Conservation (phyloP, 2,329 filamentous ascomycete species). For the Fonsecaea pugnacius region DNA sequence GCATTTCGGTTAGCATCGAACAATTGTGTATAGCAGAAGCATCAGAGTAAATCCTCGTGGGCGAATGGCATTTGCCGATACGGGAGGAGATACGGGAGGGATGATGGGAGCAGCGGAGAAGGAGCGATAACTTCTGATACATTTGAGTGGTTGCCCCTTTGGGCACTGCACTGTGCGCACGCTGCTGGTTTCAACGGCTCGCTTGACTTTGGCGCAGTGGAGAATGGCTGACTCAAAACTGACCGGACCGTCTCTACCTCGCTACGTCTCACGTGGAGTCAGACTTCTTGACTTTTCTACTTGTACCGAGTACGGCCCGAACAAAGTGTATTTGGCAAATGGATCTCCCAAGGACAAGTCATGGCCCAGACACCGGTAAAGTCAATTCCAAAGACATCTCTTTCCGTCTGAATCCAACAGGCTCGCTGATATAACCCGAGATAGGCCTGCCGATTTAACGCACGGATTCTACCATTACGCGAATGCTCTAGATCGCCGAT, state of each 20-base stretch:
- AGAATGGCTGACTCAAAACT: background rate
- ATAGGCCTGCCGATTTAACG: background rate
- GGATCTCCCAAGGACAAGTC: background rate
- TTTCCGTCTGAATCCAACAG: background rate
- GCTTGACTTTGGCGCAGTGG: background rate
- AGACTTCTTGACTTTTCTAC: background rate
- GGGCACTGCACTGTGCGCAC: background rate
- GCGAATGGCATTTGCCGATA: too few species aligned
- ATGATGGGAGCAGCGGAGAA: too few species aligned
- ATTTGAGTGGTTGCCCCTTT: background rate
- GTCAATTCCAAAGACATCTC: background rate
- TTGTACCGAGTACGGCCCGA: background rate
- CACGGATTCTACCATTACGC: background rate
- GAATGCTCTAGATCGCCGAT: background rate
- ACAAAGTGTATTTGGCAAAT: background rate
- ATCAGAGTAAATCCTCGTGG: too few species aligned
- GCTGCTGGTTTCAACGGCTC: background rate
- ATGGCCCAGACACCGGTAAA: background rate
- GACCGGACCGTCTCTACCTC: background rate
- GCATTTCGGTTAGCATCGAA: too few species aligned
- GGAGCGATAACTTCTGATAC: background rate
- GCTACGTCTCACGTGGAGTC: background rate
- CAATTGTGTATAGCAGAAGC: too few species aligned
- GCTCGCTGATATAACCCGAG: too few species aligned
- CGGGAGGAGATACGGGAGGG: too few species aligned